These are phyloP conservation scores for Jaenimonas drosophilae DNA, from an alignment of 208 protist species.

Conservation along the genomic window DNA sequence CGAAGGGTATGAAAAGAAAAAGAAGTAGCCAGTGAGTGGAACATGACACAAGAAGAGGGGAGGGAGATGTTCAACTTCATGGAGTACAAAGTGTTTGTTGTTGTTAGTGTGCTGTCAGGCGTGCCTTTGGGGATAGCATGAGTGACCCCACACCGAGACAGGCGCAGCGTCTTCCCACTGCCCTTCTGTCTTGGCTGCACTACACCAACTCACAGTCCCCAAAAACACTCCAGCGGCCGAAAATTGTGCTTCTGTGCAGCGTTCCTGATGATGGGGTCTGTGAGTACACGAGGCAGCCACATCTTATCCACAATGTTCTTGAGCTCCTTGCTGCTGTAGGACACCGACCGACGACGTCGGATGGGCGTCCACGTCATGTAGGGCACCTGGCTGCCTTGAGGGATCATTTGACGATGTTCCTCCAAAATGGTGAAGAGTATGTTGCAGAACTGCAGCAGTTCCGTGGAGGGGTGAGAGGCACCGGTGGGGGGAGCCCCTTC, in stretches of 20 bases:
- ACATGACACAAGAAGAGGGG: not conserved
- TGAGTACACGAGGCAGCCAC: constrained; percentile 67
- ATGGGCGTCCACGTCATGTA: constrained; percentile 90
- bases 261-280: constrained; percentile 19
- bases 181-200: not conserved
- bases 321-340: constrained; percentile 50
- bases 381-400: constrained; percentile 18
- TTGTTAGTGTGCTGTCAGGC: too few relatives aligned
- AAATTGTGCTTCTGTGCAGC: constrained; percentile 40
- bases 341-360: constrained; percentile 21
- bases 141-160: too few relatives aligned
- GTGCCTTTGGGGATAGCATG: too few relatives aligned
- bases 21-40: not conserved
- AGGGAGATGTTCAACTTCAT: too few relatives aligned
- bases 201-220: constrained; percentile 11
- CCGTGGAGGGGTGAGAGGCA: constrained; percentile 36
- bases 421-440: constrained; percentile 78
- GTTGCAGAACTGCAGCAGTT: constrained; percentile 65
- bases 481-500: not conserved
- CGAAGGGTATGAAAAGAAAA: not conserved
- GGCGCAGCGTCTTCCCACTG: too few relatives aligned
- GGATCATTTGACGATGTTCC: constrained; percentile 36
- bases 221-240: constrained; percentile 59
- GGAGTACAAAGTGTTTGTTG: not conserved
- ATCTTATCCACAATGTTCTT: constrained; percentile 51